These are phyloP conservation scores for Lactarius evosmus DNA, from an alignment of 768 basidiomycete genomes.

Conservation along the genomic window DNA sequence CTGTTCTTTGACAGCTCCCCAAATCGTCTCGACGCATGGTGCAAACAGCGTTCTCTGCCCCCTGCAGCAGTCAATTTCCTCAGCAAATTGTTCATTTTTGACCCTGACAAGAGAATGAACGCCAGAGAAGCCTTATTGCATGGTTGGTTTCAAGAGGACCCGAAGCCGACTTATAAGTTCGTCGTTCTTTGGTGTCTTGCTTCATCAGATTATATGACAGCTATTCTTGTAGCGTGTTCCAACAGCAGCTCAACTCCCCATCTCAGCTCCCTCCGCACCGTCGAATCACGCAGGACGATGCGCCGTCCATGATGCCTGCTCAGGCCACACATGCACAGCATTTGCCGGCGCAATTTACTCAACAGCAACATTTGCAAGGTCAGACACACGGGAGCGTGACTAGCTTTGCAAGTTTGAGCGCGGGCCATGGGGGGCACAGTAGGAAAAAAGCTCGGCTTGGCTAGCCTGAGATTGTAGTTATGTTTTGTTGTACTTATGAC, in stretches of 20 bases:
- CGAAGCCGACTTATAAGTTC: slow-evolving; percentile 80
- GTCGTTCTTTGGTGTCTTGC: neutral
- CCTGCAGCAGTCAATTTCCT: slow-evolving; percentile 77
- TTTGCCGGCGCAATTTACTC: slow-evolving; percentile 39
- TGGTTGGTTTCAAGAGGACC: slow-evolving; percentile 91
- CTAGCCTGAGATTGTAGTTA: slow-evolving; percentile 27
- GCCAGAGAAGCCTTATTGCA: slow-evolving; percentile 80
- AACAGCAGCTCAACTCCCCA: slow-evolving; percentile 45
- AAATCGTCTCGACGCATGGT: slow-evolving; percentile 75
- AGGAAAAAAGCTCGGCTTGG: slow-evolving; percentile 63
- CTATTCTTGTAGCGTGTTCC: slow-evolving; percentile 59
- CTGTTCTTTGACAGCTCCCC: slow-evolving; percentile 40
- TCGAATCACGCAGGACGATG: slow-evolving; percentile 90
- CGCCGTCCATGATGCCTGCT: slow-evolving; percentile 77
- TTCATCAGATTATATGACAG: neutral
- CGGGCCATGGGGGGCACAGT: slow-evolving; percentile 44
- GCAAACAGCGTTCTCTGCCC: slow-evolving; percentile 55
- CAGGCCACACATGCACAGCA: slow-evolving; percentile 44
- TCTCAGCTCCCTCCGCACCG: slow-evolving; percentile 80
- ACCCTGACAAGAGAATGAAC: slow-evolving; percentile 82
- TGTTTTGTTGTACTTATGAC: neutral
- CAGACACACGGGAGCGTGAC: slow-evolving; percentile 47
- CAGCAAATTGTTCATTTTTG: slow-evolving; percentile 82
- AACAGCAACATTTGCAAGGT: slow-evolving; percentile 46
- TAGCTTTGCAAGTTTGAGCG: slow-evolving; percentile 63